Evolutionary conservation across 2,329 filamentous ascomycete species (phyloP), one percentile per base, ranked within the genome.

Genomic region (Parastagonospora nodorum): DNA sequence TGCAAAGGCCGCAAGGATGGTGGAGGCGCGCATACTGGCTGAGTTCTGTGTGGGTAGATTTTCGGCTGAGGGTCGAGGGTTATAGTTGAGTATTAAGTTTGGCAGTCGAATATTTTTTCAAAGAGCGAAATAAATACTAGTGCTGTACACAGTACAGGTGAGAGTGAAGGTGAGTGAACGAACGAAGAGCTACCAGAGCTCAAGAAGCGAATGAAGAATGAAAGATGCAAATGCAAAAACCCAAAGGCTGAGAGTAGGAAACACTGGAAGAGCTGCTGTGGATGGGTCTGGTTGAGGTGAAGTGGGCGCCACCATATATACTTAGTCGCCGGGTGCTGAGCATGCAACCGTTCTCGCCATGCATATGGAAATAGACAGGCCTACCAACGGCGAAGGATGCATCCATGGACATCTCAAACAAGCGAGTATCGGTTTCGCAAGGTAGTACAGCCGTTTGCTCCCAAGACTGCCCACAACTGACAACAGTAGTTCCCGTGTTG

Each of bases 111-210:
- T n/a, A 42, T 30, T 24, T 16, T 40, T 38, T 12, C 28, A 44
- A 45, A 9, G 27, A 2, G 28, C 10, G 16, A 8, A 15, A 36
- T 33, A n/a, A n/a, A 33, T 36, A 16, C 33, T 36, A 10, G 33
- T 15, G 19, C 5, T 24, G 19, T 24, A 24, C 19, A 24, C 19
- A 24, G 19, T 24, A 24, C 19, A 24, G 19, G 15, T n/a, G 40
- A 43, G 33, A 15, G 14, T 32, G 39, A 42, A 8, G 31, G 28
- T 32, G 35, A 5, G 19, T 24, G 37, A 52, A 45, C 12, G 53
- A 63, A 50, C 15, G 39, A 52, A 40, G 57, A 66, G 68, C 69
- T 72, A 50, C 69, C 67, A 56, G 69, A 69, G 68, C 69, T 38
- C 51, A 31, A 61, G 57, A 63, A 68, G 55, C 30, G 55, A 64